Conservation (phyloP, 768 basidiomycete species). For the Serendipita sp. region DNA sequence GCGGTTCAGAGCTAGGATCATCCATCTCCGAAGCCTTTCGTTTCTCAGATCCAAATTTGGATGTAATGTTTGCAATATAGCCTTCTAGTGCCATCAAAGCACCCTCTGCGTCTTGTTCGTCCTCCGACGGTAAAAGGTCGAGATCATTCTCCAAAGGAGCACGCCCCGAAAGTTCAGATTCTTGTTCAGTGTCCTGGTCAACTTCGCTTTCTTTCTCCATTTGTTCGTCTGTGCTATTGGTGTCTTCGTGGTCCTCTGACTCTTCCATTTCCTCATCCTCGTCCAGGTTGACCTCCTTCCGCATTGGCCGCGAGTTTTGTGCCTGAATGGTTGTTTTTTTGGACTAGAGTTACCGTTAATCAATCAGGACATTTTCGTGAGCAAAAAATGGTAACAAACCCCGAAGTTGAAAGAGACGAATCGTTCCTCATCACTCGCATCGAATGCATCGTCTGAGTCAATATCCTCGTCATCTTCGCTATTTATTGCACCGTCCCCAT, state of each 20-base stretch:
- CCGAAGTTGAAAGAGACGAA: conserved; percentile 44
- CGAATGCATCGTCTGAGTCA: conserved; percentile 70
- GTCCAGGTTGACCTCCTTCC: conserved; percentile 44
- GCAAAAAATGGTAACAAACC: conserved; percentile 19
- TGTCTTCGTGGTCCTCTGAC: conserved; percentile 26
- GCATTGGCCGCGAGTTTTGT: background rate
- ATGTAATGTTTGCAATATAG: conserved; percentile 15
- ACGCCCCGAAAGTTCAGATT: conserved; percentile 12
- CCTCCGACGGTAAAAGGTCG: conserved; percentile 22
- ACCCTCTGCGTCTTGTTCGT: conserved; percentile 29
- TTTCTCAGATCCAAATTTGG: conserved; percentile 31
- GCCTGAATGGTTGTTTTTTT: background rate
- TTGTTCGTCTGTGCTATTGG: conserved; percentile 29
- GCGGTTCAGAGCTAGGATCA: conserved; percentile 15
- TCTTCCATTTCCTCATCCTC: conserved; percentile 33
- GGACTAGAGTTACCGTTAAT: background rate
- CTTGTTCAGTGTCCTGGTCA: conserved; percentile 22
- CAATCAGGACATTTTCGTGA: background rate
- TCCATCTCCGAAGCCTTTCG: conserved; percentile 44
- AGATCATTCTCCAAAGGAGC: conserved; percentile 7
- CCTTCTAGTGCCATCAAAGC: conserved; percentile 20
- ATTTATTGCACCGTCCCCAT: conserved; percentile 18
- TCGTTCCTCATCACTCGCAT: conserved; percentile 64
- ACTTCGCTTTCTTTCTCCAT: conserved; percentile 27
- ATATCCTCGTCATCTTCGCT: conserved; percentile 73